phyloP scores from a whole-genome alignment of 2,329 filamentous ascomycete species.

The Colletotrichum sp. region DNA sequence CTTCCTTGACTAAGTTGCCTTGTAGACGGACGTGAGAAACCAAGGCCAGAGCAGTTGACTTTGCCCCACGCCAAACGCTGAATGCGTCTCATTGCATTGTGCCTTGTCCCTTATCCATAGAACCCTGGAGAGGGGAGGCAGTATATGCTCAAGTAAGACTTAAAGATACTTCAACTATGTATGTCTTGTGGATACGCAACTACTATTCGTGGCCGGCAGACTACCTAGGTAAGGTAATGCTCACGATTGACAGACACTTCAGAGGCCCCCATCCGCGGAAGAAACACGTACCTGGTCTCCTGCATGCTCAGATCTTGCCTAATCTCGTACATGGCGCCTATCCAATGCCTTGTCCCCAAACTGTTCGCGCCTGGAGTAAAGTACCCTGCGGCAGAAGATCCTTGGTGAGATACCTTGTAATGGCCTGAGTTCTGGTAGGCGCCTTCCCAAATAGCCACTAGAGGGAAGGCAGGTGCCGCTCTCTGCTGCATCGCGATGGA shows the following conservation, averaged over 20 bases:
- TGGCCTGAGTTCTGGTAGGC: neutral
- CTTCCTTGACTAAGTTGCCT: neutral
- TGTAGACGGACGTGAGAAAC: neutral
- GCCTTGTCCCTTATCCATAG: neutral
- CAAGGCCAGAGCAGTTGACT: neutral
- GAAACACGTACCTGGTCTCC: neutral
- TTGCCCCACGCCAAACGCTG: neutral
- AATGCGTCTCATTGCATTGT: neutral
- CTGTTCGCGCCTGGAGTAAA: conserved; percentile 2
- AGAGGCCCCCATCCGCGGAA: neutral
- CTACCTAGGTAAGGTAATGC: neutral
- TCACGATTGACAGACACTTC: neutral
- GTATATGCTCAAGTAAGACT: neutral
- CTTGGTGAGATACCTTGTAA: neutral
- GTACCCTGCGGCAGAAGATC: neutral
- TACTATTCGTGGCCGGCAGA: neutral
- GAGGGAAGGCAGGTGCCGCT: neutral
- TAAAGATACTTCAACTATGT: neutral
- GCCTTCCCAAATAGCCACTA: neutral
- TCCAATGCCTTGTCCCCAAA: neutral
- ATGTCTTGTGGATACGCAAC: neutral
- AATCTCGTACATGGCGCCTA: neutral
- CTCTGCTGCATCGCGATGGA: neutral
- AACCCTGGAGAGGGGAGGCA: neutral
- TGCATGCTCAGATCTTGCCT: conserved; percentile 7